Base-by-base conservation (phyloP, 345 rosid genomes). In the Eucalyptus cloeziana region DNA sequence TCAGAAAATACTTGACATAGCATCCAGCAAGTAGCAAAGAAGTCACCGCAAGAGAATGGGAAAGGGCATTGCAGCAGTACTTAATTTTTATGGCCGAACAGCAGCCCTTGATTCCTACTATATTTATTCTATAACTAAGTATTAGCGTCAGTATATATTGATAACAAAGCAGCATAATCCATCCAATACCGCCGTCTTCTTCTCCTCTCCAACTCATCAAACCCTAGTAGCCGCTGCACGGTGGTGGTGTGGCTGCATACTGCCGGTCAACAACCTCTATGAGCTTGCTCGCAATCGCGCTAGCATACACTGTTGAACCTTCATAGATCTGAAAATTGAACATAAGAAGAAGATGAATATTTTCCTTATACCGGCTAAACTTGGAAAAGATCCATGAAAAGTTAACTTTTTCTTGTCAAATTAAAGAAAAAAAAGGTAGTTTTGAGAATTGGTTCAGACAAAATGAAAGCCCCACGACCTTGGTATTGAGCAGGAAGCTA, bases 401-500 rank as follows among this genome's bases (percentile, higher is more conserved):
- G 25, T 47, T 6, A 10, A n/a, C 19, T 10, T 30, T 22, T 54
- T 67, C 50, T 13, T n/a, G 25, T 17, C 10, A 49, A 45, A 51
- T 21, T 69, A 12, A 19, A 45, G 31, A 25, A 56, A 43, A 81
- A 69, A 69, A 51, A 49, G 47, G 83, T 22, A 43, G 86, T 30
- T 51, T 13, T 8, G 15, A 90, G 88, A n/a, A 5, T 30, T 33
- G 21, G 67, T 88, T 71, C 44, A 43, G 81, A 71, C 44, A 33
- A 9, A 71, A 37, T 40, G 40, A 49, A 21, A 15, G 14, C 62
- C 31, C 67, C 45, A 10, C 44, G 27, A 98, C 99, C 98, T 97
- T 98, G 89, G 97, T 94, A 93, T 94, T 96, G 89, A 98, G 93
- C 89, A 97, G 91, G 90, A 96, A 96, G 93, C 96, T 95, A 89